Base-by-base conservation (phyloP, 176 grass and related monocot species). In the Dendrocalamus sinicus region DNA sequence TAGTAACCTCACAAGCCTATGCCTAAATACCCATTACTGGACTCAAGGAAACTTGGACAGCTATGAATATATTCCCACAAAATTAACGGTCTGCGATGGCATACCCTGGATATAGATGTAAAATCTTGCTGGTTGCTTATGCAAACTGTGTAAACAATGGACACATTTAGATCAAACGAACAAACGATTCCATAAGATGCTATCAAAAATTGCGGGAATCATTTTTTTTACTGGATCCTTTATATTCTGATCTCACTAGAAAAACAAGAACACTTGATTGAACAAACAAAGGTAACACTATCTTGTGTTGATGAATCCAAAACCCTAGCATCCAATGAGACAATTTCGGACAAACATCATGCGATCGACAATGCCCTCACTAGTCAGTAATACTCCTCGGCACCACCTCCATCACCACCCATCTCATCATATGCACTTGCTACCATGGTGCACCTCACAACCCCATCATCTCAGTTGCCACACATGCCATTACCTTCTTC, bases 241-340 rank as follows among this genome's bases (percentile, higher is more conserved):
- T 52, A 9, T 46, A 24, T n/a, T 24, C 53, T 20, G 32, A 13
- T 61, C 17, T n/a, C 30, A 22, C 12, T 52, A 72, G 14, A 70
- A 37, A 78, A 50, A 37, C 15, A 70, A 70, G 35, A n/a, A 1
- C 35, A 22, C 12, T 50, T 6, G 20, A 19, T 63, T 7, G 19
- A 80, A 73, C 9, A 87, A 87, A 35, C 17, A 54, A 8, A 40
- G 16, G 58, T n/a, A 37, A n/a, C 28, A 63, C 57, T 28, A 77
- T 77, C 32, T 70, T 10, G 67, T n/a, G n/a, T 35, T 55, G 32
- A 60, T 81, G 70, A 81, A 82, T 69, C 13, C 54, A 60, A 59
- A 77, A 43, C 53, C 54, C 70, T 67, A 67, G 39, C n/a, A 82
- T 71, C 65, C 52, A 70, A 71, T n/a, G 17, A 28, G 24, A 65